Percentiles rank a stretch among this genome's conserved stretches.
Evolutionary conservation across 768 basidiomycete genomes (phyloP).

Genomic region (Leccinum truebloodii): DNA sequence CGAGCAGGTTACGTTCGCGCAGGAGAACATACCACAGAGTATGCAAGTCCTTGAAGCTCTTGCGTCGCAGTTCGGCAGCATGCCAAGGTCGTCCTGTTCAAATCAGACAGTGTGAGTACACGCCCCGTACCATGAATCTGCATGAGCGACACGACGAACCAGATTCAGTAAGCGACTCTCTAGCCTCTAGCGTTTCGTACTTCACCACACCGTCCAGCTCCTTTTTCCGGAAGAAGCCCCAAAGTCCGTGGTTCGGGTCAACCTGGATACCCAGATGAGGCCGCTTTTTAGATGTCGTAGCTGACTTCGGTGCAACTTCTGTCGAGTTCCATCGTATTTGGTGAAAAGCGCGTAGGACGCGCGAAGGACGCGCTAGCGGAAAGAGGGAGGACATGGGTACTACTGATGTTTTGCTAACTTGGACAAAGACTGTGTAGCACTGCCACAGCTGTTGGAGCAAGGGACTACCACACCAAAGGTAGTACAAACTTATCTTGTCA

Average conservation of each 20-base stretch:
- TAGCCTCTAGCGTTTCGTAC: conserved; percentile 50
- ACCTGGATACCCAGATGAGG: conserved; percentile 45
- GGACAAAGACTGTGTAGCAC: conserved; percentile 8
- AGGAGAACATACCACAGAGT: conserved; percentile 91
- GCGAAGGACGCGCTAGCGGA: conserved; percentile 21
- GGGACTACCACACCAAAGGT: too few species aligned
- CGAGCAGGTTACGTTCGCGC: conserved; percentile 88
- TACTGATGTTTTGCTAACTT: not conserved
- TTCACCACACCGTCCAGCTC: conserved; percentile 49
- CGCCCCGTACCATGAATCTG: not conserved
- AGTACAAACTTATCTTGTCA: too few species aligned
- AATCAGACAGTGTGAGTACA: conserved; percentile 6
- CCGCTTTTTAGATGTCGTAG: conserved; percentile 35
- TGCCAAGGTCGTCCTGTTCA: conserved; percentile 85
- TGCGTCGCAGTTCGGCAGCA: conserved; percentile 82
- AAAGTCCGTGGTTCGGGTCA: conserved; percentile 72
- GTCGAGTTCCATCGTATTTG: conserved; percentile 26
- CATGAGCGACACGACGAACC: conserved; percentile 31
- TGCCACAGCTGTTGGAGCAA: conserved; percentile 17
- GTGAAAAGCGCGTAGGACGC: conserved; percentile 14
- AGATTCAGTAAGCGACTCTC: conserved; percentile 34
- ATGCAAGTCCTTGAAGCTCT: conserved; percentile 92
- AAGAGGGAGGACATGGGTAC: conserved; percentile 25
- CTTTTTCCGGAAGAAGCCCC: conserved; percentile 70
- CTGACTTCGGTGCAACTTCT: conserved; percentile 9